These are phyloP conservation scores for Melocanna baccifera DNA, from an alignment of 176 grass and related monocot genomes.

Conservation along the genomic window DNA sequence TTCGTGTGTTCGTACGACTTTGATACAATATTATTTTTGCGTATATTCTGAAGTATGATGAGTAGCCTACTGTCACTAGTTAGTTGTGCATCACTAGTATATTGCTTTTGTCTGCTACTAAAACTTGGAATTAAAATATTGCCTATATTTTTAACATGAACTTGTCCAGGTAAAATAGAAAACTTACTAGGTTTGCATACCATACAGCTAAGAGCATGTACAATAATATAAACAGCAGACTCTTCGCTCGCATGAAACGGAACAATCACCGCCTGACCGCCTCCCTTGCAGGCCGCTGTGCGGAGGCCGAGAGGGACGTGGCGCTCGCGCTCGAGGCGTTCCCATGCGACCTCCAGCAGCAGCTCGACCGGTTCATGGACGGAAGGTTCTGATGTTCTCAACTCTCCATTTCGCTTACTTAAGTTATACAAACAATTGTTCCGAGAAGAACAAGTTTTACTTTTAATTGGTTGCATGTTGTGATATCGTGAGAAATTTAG, in stretches of 20 bases:
- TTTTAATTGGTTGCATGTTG: neutral
- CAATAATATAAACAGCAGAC: too few relatives aligned
- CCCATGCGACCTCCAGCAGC: slow-evolving; percentile 77
- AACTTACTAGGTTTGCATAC: neutral
- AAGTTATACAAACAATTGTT: neutral
- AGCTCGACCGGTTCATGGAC: slow-evolving; percentile 79
- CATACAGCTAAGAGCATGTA: too few relatives aligned
- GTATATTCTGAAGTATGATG: too few relatives aligned
- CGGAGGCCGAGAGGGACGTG: slow-evolving; percentile 49
- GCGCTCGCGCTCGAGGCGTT: slow-evolving; percentile 79
- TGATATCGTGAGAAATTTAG: neutral
- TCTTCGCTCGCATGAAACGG: too few relatives aligned
- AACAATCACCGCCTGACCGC: too few relatives aligned
- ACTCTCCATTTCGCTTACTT: neutral
- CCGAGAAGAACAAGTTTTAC: neutral
- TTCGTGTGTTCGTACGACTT: too few relatives aligned
- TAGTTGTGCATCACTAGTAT: too few relatives aligned
- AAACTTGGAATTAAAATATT: too few relatives aligned
- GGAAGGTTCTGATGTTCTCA: slow-evolving; percentile 48
- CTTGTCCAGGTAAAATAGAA: neutral
- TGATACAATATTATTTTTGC: too few relatives aligned
- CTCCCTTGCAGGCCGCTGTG: slow-evolving; percentile 44
- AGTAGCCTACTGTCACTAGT: too few relatives aligned
- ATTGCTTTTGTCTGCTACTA: too few relatives aligned
- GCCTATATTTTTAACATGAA: too few relatives aligned